These are phyloP conservation scores for Euclidium syriacum DNA, from an alignment of 345 rosid species.

Conservation along the genomic window DNA sequence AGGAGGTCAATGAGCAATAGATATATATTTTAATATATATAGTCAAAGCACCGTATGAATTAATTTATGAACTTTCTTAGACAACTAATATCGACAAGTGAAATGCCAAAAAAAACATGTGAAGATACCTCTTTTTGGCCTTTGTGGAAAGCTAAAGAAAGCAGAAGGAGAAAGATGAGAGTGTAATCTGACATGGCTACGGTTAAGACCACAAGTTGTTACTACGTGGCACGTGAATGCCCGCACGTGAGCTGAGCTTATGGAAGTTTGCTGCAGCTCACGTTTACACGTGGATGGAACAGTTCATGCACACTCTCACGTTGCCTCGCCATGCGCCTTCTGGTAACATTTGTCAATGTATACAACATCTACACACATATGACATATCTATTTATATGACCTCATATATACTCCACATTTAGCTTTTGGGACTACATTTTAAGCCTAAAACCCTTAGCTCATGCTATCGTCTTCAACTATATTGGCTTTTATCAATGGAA, in stretches of 20 bases:
- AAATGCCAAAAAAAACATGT: background rate
- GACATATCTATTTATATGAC: background rate
- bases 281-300: slow-evolving; percentile 29
- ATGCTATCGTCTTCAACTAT: slow-evolving; percentile 8
- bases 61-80: slow-evolving; percentile 13
- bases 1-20: too few relatives aligned
- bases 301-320: slow-evolving; percentile 36
- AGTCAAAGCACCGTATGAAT: slow-evolving; percentile 2
- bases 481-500: background rate
- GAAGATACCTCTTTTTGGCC: too few relatives aligned
- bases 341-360: background rate
- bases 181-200: slow-evolving; percentile 29
- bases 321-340: slow-evolving; percentile 28
- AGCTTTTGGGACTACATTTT: background rate
- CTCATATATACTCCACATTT: slow-evolving; percentile 6
- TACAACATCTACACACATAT: background rate
- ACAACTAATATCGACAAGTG: background rate
- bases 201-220: slow-evolving; percentile 23
- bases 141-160: slow-evolving; percentile 15
- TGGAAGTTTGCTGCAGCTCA: slow-evolving; percentile 22
- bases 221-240: slow-evolving; percentile 24
- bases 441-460: slow-evolving; percentile 17
- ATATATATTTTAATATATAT: too few relatives aligned
- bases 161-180: background rate
- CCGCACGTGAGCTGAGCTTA: slow-evolving; percentile 31